Evolutionary conservation across 441 rosid species (phyloP).

Genomic region (Omphalea diandra): DNA sequence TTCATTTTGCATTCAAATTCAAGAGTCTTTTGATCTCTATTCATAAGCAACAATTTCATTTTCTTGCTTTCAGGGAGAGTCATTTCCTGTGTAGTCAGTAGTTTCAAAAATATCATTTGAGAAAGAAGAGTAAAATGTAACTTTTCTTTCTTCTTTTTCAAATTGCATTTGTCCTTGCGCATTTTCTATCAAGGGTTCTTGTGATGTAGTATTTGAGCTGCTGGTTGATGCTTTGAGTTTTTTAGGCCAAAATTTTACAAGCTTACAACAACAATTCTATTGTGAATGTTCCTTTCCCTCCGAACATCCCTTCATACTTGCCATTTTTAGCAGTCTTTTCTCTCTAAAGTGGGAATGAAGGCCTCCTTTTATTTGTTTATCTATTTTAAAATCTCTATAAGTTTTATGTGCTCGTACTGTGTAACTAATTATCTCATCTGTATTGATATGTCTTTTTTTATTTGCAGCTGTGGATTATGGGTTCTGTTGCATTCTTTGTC

Average conservation of each 20-base stretch:
- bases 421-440: not conserved
- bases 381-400: not conserved
- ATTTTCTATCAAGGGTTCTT: not conserved
- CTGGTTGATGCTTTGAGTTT: not conserved
- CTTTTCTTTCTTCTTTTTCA: not conserved
- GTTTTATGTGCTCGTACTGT: not conserved
- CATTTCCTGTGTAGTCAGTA: too few species aligned
- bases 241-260: not conserved
- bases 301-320: not conserved
- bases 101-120: not conserved
- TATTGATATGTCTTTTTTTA: not conserved
- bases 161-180: not conserved
- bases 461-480: constrained; percentile 97
- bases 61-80: too few species aligned
- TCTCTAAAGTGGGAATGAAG: not conserved
- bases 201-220: not conserved
- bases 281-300: not conserved
- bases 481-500: constrained; percentile 93
- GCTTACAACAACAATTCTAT: not conserved
- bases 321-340: not conserved
- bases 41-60: not conserved
- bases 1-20: not conserved
- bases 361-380: not conserved
- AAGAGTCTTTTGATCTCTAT: not conserved
- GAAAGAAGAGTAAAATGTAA: too few species aligned